phyloP scores from a whole-genome alignment of 2,329 filamentous ascomycete species.

The Penicillium crustosum region DNA sequence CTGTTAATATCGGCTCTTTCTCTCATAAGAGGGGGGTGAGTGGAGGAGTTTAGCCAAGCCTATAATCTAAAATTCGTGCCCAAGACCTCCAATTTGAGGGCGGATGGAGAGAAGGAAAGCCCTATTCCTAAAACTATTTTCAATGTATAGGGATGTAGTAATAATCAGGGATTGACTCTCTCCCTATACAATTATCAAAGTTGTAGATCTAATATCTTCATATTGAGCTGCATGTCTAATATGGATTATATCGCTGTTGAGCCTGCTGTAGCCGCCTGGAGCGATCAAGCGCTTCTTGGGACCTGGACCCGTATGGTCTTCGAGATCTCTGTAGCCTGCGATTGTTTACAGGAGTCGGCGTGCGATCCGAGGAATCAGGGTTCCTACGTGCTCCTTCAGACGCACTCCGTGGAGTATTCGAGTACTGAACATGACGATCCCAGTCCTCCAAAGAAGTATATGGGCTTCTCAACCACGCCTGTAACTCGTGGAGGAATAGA shows the following conservation, averaged over 20 bases:
- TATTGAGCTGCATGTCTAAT: neutral
- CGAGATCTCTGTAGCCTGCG: neutral
- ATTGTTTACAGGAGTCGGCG: neutral
- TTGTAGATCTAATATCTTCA: neutral
- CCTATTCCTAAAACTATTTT: neutral
- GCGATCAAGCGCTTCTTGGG: slow-evolving; percentile 1
- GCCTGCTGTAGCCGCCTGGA: slow-evolving; percentile 8
- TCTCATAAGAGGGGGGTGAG: no score
- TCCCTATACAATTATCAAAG: neutral
- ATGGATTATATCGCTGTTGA: slow-evolving; percentile 10
- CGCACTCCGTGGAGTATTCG: slow-evolving; percentile 20
- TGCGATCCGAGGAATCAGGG: slow-evolving; percentile 12
- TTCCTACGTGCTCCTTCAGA: slow-evolving; percentile 1
- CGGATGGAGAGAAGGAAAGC: neutral
- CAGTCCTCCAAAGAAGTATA: slow-evolving; percentile 70
- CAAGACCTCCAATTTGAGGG: no score
- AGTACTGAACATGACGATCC: slow-evolving; percentile 78
- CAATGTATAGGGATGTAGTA: no score
- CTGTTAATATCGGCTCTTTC: no score
- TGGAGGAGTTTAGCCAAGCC: no score
- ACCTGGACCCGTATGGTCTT: slow-evolving; percentile 3
- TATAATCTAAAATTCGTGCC: no score
- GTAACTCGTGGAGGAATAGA: slow-evolving; percentile 81
- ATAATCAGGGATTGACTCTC: no score
- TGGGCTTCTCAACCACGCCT: slow-evolving; percentile 79